Conservation (phyloP, 768 basidiomycete genomes). For the Leccinum fibrillosum region DNA sequence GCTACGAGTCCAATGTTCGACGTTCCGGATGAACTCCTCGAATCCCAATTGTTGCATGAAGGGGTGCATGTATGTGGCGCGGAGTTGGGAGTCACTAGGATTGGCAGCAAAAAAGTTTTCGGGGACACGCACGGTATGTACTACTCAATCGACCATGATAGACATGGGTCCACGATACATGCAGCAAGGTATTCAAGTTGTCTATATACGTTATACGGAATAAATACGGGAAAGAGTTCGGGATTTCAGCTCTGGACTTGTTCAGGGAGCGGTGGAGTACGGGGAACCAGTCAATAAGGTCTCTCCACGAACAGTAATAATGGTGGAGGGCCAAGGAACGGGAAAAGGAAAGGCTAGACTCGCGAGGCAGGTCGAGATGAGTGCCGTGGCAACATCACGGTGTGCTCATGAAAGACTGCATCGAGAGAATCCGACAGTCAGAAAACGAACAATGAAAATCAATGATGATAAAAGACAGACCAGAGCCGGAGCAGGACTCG, state of each 20-base stretch:
- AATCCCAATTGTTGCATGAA: background rate
- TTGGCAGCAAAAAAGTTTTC: too few species aligned
- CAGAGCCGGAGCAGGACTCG: conserved; percentile 3
- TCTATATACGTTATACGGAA: background rate
- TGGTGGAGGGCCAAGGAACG: too few species aligned
- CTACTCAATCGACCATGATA: too few species aligned
- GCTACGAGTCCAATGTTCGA: background rate
- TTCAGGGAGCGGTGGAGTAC: too few species aligned
- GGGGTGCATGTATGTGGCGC: background rate
- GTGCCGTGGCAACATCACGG: background rate
- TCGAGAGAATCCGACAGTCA: background rate
- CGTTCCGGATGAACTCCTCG: background rate
- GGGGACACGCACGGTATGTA: too few species aligned
- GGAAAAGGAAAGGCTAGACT: background rate
- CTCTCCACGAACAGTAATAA: background rate
- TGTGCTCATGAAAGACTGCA: conserved; percentile 12
- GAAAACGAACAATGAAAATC: background rate
- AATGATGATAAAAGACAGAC: conserved; percentile 3
- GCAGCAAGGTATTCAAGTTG: background rate
- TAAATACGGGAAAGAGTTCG: background rate
- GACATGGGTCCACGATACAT: too few species aligned
- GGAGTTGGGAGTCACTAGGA: too few species aligned
- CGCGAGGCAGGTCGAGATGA: background rate
- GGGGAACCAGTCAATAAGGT: background rate
- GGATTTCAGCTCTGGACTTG: too few species aligned